Percentiles rank a stretch among this genome's conserved stretches.
phyloP scores from a whole-genome alignment of 1,284 basidiomycete species.

The Sphagnurus paluster region DNA sequence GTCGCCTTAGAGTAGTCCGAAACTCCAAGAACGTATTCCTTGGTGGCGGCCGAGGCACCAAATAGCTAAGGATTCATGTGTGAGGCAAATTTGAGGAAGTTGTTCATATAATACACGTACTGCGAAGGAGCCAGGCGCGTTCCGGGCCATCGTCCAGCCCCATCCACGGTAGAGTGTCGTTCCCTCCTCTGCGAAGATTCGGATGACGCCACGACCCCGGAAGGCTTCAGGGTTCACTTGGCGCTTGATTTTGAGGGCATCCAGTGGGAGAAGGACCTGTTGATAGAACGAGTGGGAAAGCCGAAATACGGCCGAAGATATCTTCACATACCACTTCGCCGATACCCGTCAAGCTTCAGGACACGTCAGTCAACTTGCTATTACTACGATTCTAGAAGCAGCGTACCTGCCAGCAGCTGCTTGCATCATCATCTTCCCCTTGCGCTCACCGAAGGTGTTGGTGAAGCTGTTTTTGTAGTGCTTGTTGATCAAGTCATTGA shows the following conservation, averaged over 20 bases:
- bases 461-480: slow-evolving; percentile 80
- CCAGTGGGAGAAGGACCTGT: slow-evolving; percentile 88
- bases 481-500: slow-evolving; percentile 87
- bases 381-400: slow-evolving; percentile 3
- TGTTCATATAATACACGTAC: slow-evolving; percentile 47
- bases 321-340: slow-evolving; percentile 83
- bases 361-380: background rate
- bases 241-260: slow-evolving; percentile 97
- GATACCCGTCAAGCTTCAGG: slow-evolving; percentile 85
- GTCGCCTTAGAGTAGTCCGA: slow-evolving; percentile 91
- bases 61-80: slow-evolving; percentile 67
- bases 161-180: slow-evolving; percentile 92
- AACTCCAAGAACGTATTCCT: slow-evolving; percentile 91
- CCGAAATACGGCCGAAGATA: background rate
- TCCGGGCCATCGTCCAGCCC: slow-evolving; percentile 99
- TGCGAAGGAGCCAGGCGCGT: slow-evolving; percentile 95
- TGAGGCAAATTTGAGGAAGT: background rate
- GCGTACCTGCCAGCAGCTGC: slow-evolving; percentile 89
- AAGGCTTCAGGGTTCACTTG: slow-evolving; percentile 97
- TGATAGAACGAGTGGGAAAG: background rate
- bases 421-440: slow-evolving; percentile 95
- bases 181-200: slow-evolving; percentile 92
- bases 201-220: slow-evolving; percentile 87
- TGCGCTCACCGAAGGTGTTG: slow-evolving; percentile 89
- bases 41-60: slow-evolving; percentile 92